Conservation (phyloP, 148 eudicot species). For the Tetragonia tetragonoides region DNA sequence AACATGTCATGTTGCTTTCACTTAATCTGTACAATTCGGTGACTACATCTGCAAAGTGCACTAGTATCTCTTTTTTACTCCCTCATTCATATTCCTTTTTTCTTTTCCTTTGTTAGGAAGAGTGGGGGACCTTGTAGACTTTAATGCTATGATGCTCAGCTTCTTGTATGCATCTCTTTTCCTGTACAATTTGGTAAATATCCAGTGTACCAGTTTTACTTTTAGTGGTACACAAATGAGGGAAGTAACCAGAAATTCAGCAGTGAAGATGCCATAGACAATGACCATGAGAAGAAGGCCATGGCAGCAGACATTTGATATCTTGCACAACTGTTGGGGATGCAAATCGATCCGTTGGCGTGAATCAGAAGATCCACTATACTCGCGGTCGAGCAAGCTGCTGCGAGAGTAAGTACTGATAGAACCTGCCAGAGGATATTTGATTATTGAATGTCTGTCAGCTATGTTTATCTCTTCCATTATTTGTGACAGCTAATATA, state of each 20-base stretch:
- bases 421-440: constrained; percentile 30
- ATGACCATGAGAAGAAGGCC: constrained; percentile 53
- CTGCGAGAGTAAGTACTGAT: constrained; percentile 45
- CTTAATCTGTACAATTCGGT: too few species aligned
- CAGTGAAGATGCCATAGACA: constrained; percentile 41
- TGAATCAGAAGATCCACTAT: constrained; percentile 40
- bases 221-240: constrained; percentile 20
- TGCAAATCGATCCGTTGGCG: constrained; percentile 30
- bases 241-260: constrained; percentile 60
- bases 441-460: neutral
- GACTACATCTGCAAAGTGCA: too few species aligned
- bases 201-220: too few species aligned
- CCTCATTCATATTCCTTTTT: too few species aligned
- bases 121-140: neutral
- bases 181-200: neutral
- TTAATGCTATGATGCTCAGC: neutral
- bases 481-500: too few species aligned
- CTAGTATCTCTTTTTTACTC: too few species aligned
- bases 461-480: neutral
- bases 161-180: neutral
- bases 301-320: constrained; percentile 44
- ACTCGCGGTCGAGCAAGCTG: constrained; percentile 53
- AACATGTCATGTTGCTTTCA: too few species aligned
- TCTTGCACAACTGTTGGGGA: constrained; percentile 34
- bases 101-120: too few species aligned